Conservation (phyloP, 2,329 filamentous ascomycete species). For the Fusarium virguliforme region DNA sequence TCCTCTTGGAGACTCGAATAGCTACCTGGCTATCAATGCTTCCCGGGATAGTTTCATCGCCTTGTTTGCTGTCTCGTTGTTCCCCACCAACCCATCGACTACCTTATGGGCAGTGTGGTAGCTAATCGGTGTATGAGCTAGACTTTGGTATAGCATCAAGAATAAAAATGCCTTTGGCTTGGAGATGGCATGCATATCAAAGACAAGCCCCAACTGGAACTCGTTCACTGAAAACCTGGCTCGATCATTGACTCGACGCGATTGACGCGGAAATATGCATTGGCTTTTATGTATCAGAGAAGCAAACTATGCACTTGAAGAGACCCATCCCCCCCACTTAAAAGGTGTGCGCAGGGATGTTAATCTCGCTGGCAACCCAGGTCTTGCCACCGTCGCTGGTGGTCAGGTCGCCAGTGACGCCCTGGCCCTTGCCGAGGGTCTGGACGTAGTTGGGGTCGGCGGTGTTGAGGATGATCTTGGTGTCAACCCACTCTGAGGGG, state of each 20-base stretch:
- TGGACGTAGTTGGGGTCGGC: constrained; percentile 42
- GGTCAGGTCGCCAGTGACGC: constrained; percentile 29
- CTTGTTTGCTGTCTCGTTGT: too few species aligned
- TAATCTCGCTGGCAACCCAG: constrained; percentile 21
- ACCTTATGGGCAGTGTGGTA: too few species aligned
- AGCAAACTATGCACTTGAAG: constrained; percentile 5
- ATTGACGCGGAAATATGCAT: background rate
- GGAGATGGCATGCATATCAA: background rate
- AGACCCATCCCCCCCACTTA: background rate
- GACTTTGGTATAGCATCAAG: background rate
- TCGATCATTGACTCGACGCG: background rate
- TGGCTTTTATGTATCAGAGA: background rate
- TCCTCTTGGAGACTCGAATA: too few species aligned
- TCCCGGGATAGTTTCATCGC: too few species aligned
- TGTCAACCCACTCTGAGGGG: constrained; percentile 40
- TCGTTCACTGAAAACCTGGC: background rate
- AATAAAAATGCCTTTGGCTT: background rate
- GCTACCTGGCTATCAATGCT: too few species aligned
- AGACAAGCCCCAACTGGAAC: background rate
- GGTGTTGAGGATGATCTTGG: constrained; percentile 34
- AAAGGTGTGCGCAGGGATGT: constrained; percentile 22
- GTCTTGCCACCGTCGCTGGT: constrained; percentile 33
- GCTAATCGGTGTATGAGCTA: too few species aligned
- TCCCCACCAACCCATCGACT: background rate
- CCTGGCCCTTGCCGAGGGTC: constrained; percentile 39